Evolutionary conservation across 2,329 filamentous ascomycete genomes (phyloP).

Genomic region (Canariomyces notabilis): DNA sequence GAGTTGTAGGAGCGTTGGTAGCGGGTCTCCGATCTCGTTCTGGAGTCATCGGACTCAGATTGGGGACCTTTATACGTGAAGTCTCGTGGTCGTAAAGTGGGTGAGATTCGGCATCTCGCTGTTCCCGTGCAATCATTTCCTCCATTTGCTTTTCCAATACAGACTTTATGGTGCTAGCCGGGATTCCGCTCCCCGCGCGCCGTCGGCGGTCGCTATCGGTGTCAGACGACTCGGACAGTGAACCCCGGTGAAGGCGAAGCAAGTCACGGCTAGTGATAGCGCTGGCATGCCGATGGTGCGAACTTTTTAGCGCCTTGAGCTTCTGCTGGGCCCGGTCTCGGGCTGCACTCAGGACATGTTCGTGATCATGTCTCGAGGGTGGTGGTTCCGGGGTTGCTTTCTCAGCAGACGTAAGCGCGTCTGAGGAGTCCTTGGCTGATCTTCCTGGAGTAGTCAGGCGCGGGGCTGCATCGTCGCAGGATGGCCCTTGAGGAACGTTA

Average conservation of each 20-base stretch:
- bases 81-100: conserved; percentile 29
- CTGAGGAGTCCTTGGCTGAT: conserved; percentile 17
- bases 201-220: conserved; percentile 46
- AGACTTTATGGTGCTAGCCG: conserved; percentile 46
- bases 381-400: conserved; percentile 22
- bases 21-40: conserved; percentile 25
- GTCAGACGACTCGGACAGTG: conserved; percentile 57
- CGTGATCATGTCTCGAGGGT: conserved; percentile 34
- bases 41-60: conserved; percentile 31
- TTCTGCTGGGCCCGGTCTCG: conserved; percentile 58
- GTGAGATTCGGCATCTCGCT: conserved; percentile 37
- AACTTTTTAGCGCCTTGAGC: conserved; percentile 51
- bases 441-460: conserved; percentile 17
- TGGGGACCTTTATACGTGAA: conserved; percentile 31
- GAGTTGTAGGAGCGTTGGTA: conserved; percentile 30
- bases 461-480: conserved; percentile 21
- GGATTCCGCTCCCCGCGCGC: conserved; percentile 41
- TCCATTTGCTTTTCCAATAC: conserved; percentile 58
- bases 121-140: conserved; percentile 54
- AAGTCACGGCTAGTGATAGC: conserved; percentile 50
- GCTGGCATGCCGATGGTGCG: conserved; percentile 49
- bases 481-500: conserved; percentile 27
- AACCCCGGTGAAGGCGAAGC: conserved; percentile 47
- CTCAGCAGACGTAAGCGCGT: conserved; percentile 15
- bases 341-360: conserved; percentile 46